These are phyloP conservation scores for Selaginella moellendorffii DNA, from an alignment of 75 land plant genomes.

Conservation along the genomic window DNA sequence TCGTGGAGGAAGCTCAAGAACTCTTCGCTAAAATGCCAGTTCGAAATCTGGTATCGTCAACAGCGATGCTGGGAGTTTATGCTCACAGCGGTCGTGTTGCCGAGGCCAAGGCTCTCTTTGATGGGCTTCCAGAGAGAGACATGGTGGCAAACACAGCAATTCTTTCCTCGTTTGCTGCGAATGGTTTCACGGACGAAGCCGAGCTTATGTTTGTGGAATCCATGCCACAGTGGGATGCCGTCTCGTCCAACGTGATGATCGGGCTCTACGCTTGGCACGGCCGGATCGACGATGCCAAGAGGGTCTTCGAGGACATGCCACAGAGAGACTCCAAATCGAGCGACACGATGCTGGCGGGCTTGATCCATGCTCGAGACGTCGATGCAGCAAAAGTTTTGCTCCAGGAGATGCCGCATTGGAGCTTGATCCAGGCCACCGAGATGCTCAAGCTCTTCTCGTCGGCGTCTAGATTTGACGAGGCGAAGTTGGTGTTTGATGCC, in stretches of 20 bases:
- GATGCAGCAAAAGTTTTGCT: not conserved
- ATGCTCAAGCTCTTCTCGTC: not conserved
- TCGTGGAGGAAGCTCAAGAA: not conserved
- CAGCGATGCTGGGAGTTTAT: not conserved
- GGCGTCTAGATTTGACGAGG: not conserved
- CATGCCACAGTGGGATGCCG: not conserved
- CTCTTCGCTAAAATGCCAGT: not conserved
- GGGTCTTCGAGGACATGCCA: not conserved
- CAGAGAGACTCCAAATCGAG: not conserved
- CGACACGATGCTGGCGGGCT: not conserved
- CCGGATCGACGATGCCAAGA: not conserved
- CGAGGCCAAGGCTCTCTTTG: not conserved
- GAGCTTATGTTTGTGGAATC: not conserved
- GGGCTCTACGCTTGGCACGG: not conserved
- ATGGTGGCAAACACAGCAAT: not conserved
- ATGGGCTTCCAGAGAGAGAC: not conserved
- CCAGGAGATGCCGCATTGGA: not conserved
- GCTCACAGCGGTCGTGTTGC: not conserved
- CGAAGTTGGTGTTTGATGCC: not conserved
- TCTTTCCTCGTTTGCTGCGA: not conserved
- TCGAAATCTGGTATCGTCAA: not conserved
- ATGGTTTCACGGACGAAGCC: not conserved
- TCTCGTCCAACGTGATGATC: not conserved
- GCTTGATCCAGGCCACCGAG: not conserved
- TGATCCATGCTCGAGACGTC: not conserved